Base-by-base conservation (phyloP, 257 asterid species). In the Gentiana macrophylla region DNA sequence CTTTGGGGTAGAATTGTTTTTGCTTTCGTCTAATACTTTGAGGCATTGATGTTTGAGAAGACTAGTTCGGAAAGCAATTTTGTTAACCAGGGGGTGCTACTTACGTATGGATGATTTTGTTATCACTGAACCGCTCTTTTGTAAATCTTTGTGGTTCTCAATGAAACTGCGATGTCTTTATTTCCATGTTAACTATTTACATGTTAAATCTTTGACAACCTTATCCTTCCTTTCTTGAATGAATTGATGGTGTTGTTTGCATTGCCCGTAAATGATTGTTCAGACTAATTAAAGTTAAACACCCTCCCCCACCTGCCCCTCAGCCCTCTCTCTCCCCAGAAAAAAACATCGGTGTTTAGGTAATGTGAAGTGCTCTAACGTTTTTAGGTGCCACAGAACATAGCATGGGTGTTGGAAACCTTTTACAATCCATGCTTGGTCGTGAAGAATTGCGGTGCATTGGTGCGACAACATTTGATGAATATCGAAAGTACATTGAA, bases 401-500 rank as follows among this genome's bases (percentile, higher is more conserved):
- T 62, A 94, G 96, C 47, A 86, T 90, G 98, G 98, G 86, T 76
- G 98, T 96, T 67, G 94, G 95, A 50, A 86, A 90, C 77, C 92
- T 90, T 60, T 78, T 90, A 59, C 86, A 90, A 68, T 96, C 96
- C 49, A 90, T 90, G 98, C 96, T 91, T 72, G 96, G 96, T 45
- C 91, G 96, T 59, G 98, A 96, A 56, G 96, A 90, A 73, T 76
- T 90, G 12, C 84, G 24, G 24, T 24, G 24, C 24, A 24, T 24
- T 24, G 24, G 24, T 24, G 24, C 24, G 24, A 24, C 24, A 24
- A 24, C 24, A 24, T 24, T 24, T 24, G 24, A 24, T 24, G 24
- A 24, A 24, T 24, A 24, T 24, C 24, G 24, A 24, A 24, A 24
- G 24, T 24, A 24, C 24, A 24, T 24, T 24, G 24, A 24, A 24